These are phyloP conservation scores for Begonia loranthoides DNA, from an alignment of 306 rosid genomes.

Conservation along the genomic window DNA sequence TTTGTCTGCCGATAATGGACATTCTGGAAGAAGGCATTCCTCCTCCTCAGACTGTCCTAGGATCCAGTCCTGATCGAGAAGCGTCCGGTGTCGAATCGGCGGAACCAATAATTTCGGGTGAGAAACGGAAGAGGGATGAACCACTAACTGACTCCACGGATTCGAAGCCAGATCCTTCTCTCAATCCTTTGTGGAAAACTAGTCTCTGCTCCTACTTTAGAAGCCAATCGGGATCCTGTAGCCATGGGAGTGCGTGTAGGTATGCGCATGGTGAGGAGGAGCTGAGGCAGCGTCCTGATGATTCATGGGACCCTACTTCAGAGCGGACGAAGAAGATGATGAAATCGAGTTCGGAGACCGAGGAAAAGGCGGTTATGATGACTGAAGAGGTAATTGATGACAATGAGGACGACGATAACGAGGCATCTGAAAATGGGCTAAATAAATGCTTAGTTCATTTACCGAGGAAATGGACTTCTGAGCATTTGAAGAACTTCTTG, in stretches of 20 bases:
- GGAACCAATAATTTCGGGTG: slow-evolving; percentile 23
- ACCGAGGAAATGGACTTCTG: slow-evolving; percentile 68
- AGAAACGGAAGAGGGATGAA: slow-evolving; percentile 67
- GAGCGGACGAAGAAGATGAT: slow-evolving; percentile 60
- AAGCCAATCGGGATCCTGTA: slow-evolving; percentile 41
- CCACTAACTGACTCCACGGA: neutral
- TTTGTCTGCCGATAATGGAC: too few species aligned
- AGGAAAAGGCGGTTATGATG: slow-evolving; percentile 47
- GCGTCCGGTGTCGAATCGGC: slow-evolving; percentile 11
- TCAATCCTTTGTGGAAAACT: slow-evolving; percentile 65
- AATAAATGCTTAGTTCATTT: slow-evolving; percentile 76
- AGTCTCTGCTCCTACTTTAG: slow-evolving; percentile 86
- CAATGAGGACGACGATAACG: slow-evolving; percentile 18
- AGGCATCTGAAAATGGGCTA: slow-evolving; percentile 20
- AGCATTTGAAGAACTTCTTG: slow-evolving; percentile 39
- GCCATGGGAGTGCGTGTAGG: slow-evolving; percentile 60
- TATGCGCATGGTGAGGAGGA: slow-evolving; percentile 82
- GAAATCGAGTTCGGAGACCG: slow-evolving; percentile 18
- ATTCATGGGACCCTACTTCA: slow-evolving; percentile 92
- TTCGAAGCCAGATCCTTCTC: slow-evolving; percentile 16
- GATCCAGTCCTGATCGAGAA: slow-evolving; percentile 3
- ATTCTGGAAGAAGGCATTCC: too few species aligned
- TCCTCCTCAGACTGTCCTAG: slow-evolving; percentile 1
- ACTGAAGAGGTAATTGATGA: slow-evolving; percentile 50
- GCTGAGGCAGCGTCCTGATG: slow-evolving; percentile 76